Evolutionary conservation across 495 filamentous ascomycete genomes (phyloP).

Genomic region (Endocarpon pusillum): DNA sequence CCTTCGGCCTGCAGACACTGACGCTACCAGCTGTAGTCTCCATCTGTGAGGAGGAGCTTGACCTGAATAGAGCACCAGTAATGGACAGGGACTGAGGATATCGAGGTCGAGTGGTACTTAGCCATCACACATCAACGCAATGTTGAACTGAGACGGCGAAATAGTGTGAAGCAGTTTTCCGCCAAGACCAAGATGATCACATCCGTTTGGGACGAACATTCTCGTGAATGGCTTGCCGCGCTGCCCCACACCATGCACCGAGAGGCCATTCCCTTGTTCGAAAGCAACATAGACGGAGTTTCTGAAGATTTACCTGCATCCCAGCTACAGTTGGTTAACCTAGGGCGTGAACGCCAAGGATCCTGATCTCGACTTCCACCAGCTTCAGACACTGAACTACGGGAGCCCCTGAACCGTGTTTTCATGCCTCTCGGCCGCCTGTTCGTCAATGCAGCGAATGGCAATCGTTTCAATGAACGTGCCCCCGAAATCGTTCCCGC

Average conservation of each 20-base stretch:
- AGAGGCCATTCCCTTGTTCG: constrained; percentile 2
- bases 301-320: constrained; percentile 1
- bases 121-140: not conserved
- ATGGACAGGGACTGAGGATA: not conserved
- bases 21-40: not conserved
- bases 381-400: not conserved
- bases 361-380: not conserved
- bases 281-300: constrained; percentile 1
- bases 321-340: constrained; percentile 2
- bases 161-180: not conserved
- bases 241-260: constrained; percentile 1
- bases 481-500: constrained; percentile 1
- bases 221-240: not conserved
- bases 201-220: constrained; percentile 1
- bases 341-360: not conserved
- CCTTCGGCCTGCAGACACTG: not conserved
- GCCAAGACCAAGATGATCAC: not conserved
- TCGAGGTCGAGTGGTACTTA: not conserved
- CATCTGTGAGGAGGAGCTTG: not conserved
- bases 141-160: not conserved
- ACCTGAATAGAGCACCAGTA: not conserved
- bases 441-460: constrained; percentile 3
- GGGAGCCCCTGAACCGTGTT: not conserved
- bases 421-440: constrained; percentile 2
- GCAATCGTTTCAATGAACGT: constrained; percentile 1